Evolutionary conservation across 2,329 filamentous ascomycete species (phyloP).

Genomic region (Xylariomycetidae sp.): DNA sequence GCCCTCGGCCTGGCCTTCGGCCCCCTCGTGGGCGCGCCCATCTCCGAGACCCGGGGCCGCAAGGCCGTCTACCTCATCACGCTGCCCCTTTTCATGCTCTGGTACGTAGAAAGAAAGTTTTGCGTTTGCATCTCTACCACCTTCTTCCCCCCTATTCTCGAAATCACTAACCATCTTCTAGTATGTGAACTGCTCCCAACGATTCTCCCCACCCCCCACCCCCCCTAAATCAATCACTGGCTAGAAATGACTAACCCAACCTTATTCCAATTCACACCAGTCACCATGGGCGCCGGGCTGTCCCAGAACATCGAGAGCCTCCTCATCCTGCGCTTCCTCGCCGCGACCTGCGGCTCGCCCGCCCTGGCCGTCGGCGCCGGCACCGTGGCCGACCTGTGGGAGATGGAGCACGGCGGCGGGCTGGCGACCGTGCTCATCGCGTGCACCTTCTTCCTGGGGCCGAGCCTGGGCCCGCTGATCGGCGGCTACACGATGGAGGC

Average conservation of each 20-base stretch:
- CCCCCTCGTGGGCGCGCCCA: slow-evolving; percentile 53
- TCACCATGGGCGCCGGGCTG: slow-evolving; percentile 50
- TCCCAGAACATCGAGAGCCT: slow-evolving; percentile 44
- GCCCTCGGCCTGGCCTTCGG: slow-evolving; percentile 55
- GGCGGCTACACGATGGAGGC: slow-evolving; percentile 39
- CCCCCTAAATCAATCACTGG: too few species aligned
- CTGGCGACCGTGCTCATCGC: slow-evolving; percentile 42
- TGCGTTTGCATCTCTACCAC: too few species aligned
- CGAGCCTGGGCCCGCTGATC: slow-evolving; percentile 34
- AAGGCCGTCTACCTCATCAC: slow-evolving; percentile 44
- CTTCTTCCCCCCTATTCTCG: too few species aligned
- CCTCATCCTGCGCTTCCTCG: slow-evolving; percentile 51
- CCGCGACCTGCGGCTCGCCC: slow-evolving; percentile 44
- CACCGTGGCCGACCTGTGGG: slow-evolving; percentile 43
- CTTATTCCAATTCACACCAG: too few species aligned
- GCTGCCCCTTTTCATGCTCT: slow-evolving; percentile 43
- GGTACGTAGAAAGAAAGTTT: too few species aligned
- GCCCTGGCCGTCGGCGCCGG: slow-evolving; percentile 44
- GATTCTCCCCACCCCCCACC: too few species aligned
- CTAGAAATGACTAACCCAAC: too few species aligned
- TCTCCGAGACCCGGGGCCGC: slow-evolving; percentile 54
- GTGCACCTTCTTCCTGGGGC: slow-evolving; percentile 40
- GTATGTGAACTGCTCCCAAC: too few species aligned
- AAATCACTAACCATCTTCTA: too few species aligned
- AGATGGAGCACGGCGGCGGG: slow-evolving; percentile 32